Percentiles rank a stretch among this genome's conserved stretches.
Conservation (phyloP, 257 asterid species). For the Ligustrum vulgare region DNA sequence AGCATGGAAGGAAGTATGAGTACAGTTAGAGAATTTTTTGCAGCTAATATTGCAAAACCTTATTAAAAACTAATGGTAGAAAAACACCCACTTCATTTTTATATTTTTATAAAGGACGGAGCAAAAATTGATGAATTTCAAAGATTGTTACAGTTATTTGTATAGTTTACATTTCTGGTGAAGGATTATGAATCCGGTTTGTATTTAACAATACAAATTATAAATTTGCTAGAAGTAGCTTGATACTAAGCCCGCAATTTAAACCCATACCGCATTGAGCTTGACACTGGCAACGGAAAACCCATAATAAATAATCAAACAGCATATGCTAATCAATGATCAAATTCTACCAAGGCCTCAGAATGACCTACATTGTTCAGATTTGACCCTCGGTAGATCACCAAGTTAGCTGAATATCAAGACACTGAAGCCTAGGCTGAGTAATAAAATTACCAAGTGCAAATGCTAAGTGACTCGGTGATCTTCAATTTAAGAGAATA, state of each 20-base stretch:
- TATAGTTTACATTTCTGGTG: neutral
- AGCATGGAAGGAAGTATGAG: constrained; percentile 5
- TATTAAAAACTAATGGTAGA: too few species aligned
- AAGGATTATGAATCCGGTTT: constrained; percentile 10
- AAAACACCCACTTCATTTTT: neutral
- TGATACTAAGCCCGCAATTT: neutral
- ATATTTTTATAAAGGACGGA: neutral
- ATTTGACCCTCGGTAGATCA: neutral
- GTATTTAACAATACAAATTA: neutral
- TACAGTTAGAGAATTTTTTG: neutral
- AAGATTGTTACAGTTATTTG: neutral
- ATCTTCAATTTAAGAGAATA: neutral
- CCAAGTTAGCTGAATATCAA: neutral
- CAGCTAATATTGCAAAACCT: neutral
- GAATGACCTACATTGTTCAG: neutral
- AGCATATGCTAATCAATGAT: neutral
- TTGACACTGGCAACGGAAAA: neutral
- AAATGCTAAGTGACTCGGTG: neutral
- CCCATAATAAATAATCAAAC: neutral
- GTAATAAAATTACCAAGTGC: neutral
- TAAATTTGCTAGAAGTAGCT: neutral
- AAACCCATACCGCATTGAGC: neutral
- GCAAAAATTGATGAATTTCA: constrained; percentile 14
- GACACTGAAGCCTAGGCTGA: neutral
- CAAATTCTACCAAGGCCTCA: neutral